Evolutionary conservation across 2,329 filamentous ascomycete species (phyloP).

Genomic region (Phialemoniopsis sp.): DNA sequence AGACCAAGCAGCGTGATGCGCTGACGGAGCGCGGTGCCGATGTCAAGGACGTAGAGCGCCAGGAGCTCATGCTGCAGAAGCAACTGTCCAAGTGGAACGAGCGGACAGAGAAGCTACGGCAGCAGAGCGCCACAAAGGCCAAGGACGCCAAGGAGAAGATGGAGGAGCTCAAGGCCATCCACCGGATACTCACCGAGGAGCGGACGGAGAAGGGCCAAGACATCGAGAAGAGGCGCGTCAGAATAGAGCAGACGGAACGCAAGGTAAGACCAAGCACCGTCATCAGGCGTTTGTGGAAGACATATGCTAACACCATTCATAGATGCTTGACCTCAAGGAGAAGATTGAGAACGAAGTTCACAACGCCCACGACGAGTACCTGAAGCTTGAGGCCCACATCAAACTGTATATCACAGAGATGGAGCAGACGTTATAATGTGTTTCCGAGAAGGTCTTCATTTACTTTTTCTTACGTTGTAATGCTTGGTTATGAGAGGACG

Average conservation of each 20-base stretch:
- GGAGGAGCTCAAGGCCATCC: constrained; percentile 79
- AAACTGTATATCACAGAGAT: constrained; percentile 98
- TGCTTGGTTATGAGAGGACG: constrained; percentile 13
- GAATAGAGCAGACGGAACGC: constrained; percentile 97
- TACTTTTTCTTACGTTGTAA: constrained; percentile 20
- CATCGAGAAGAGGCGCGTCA: constrained; percentile 85
- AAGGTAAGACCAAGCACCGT: constrained; percentile 61
- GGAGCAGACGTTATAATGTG: constrained; percentile 71
- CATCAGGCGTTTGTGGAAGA: too few species aligned
- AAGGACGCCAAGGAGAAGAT: constrained; percentile 79
- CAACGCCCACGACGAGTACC: constrained; percentile 85
- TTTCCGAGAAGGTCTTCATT: constrained; percentile 2
- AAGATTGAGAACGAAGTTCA: constrained; percentile 95
- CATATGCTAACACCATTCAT: constrained; percentile 19
- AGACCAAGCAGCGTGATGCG: constrained; percentile 78
- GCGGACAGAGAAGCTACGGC: constrained; percentile 77
- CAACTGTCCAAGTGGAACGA: constrained; percentile 84
- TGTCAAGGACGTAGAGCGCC: constrained; percentile 85
- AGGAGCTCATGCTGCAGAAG: constrained; percentile 76
- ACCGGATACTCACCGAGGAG: constrained; percentile 80
- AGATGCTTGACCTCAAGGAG: constrained; percentile 98
- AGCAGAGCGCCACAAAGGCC: constrained; percentile 77
- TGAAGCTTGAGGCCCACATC: constrained; percentile 97
- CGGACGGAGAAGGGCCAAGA: constrained; percentile 82
- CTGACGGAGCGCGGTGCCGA: constrained; percentile 85